phyloP scores from a whole-genome alignment of 768 basidiomycete genomes.

The Mycena rosella region DNA sequence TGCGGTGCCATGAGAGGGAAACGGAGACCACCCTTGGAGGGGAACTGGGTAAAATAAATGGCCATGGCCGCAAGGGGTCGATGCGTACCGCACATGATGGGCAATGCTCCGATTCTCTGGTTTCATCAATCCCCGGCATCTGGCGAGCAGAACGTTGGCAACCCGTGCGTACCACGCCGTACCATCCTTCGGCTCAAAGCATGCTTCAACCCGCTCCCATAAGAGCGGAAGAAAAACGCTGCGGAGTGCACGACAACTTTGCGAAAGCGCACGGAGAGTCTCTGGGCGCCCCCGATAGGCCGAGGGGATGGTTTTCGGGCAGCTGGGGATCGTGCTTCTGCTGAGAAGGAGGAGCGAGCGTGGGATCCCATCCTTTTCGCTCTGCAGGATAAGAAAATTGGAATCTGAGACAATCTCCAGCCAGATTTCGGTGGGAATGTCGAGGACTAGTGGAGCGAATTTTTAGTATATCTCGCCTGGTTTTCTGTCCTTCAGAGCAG shows the following conservation, averaged over 20 bases:
- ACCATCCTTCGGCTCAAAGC: conserved; percentile 35
- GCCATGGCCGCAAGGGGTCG: too few relatives aligned
- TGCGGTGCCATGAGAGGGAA: conserved; percentile 9
- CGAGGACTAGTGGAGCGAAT: conserved; percentile 35
- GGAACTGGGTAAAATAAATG: too few relatives aligned
- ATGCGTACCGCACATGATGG: conserved; percentile 41
- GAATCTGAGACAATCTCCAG: conserved; percentile 46
- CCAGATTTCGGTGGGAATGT: conserved; percentile 47
- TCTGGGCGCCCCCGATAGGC: conserved; percentile 44
- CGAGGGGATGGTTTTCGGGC: conserved; percentile 26
- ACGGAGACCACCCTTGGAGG: conserved; percentile 23
- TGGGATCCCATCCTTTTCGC: conserved; percentile 17
- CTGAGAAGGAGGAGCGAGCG: conserved; percentile 22
- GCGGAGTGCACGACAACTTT: conserved; percentile 47
- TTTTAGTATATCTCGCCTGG: not conserved
- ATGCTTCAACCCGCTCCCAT: conserved; percentile 50
- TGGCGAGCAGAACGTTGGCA: conserved; percentile 41
- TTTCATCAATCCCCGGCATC: conserved; percentile 42
- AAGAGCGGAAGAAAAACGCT: conserved; percentile 44
- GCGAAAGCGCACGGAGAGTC: conserved; percentile 49
- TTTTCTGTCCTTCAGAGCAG: not conserved
- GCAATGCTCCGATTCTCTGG: conserved; percentile 38
- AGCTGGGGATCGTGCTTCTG: not conserved
- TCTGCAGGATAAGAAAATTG: conserved; percentile 5
- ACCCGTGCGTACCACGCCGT: conserved; percentile 43